A percentile compares a stretch with the other conserved stretches of the same genome.
These are phyloP conservation scores for Epichloe sp. DNA, from an alignment of 2,329 filamentous ascomycete genomes.

Conservation along the genomic window DNA sequence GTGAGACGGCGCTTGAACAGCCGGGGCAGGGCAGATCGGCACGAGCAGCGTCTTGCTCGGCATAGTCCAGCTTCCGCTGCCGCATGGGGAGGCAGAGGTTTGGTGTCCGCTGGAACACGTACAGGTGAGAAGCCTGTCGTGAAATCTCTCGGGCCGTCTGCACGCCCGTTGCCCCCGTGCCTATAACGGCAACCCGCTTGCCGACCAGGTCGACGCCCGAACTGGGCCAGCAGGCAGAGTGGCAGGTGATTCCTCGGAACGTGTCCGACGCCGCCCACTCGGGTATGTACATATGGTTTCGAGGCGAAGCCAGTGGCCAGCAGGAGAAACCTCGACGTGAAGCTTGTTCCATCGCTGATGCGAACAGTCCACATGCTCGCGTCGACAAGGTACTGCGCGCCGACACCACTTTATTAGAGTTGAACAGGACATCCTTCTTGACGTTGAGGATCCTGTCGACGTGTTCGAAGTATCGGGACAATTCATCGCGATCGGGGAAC, in stretches of 20 bases:
- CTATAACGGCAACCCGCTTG: conserved; percentile 49
- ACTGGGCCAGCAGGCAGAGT: conserved; percentile 49
- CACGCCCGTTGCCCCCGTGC: conserved; percentile 51
- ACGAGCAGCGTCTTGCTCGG: neutral
- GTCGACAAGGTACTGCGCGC: conserved; percentile 35
- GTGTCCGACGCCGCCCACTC: conserved; percentile 45
- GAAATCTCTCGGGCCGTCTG: conserved; percentile 51
- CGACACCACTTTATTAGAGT: conserved; percentile 38
- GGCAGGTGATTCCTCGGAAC: conserved; percentile 46
- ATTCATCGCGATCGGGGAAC: conserved; percentile 37
- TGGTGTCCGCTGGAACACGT: conserved; percentile 54
- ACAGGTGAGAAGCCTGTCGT: conserved; percentile 35
- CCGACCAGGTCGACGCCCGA: conserved; percentile 39
- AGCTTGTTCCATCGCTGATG: conserved; percentile 34
- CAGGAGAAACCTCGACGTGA: conserved; percentile 37
- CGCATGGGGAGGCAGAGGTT: conserved; percentile 53
- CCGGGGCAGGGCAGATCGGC: conserved; percentile 34
- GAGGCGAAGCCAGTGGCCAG: conserved; percentile 44
- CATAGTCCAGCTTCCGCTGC: conserved; percentile 14
- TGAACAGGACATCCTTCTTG: conserved; percentile 43
- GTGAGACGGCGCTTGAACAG: conserved; percentile 39
- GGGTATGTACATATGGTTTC: conserved; percentile 47
- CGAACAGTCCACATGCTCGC: conserved; percentile 35
- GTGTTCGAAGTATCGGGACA: conserved; percentile 45
- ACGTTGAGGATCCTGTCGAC: conserved; percentile 41